Evolutionary conservation across 169 alveolate species (phyloP).

Genomic region (Plasmodium adleri): DNA sequence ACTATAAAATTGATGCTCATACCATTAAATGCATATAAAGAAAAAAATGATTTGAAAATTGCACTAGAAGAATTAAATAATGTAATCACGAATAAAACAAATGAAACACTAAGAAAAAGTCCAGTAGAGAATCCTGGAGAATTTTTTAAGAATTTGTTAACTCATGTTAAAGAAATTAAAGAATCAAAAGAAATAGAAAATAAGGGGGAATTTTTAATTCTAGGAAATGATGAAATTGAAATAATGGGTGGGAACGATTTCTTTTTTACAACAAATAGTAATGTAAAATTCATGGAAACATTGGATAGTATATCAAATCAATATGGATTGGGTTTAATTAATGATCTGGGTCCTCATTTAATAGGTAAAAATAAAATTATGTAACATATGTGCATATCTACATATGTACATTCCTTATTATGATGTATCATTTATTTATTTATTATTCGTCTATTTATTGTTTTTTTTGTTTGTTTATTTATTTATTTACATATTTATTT

Average conservation of each 20-base stretch:
- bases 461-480: not conserved
- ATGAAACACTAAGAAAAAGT: not conserved
- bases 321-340: slow-evolving; percentile 31
- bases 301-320: slow-evolving; percentile 13
- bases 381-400: no score
- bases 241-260: slow-evolving; percentile 10
- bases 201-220: not conserved
- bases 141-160: not conserved
- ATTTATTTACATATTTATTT: not conserved
- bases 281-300: slow-evolving; percentile 17
- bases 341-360: slow-evolving; percentile 31
- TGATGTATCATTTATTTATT: not conserved
- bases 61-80: slow-evolving; percentile 11
- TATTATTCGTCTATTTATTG: no score
- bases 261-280: slow-evolving; percentile 16
- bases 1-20: not conserved
- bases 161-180: not conserved
- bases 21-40: slow-evolving; percentile 4
- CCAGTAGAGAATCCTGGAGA: not conserved
- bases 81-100: not conserved
- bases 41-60: slow-evolving; percentile 12
- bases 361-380: slow-evolving; percentile 10
- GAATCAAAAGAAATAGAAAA: no score
- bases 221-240: not conserved
- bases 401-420: no score